Evolutionary conservation across 1,139 yeast species (phyloP), one percentile per base, ranked within the genome.

Genomic region (Yamadazyma conglobata): DNA sequence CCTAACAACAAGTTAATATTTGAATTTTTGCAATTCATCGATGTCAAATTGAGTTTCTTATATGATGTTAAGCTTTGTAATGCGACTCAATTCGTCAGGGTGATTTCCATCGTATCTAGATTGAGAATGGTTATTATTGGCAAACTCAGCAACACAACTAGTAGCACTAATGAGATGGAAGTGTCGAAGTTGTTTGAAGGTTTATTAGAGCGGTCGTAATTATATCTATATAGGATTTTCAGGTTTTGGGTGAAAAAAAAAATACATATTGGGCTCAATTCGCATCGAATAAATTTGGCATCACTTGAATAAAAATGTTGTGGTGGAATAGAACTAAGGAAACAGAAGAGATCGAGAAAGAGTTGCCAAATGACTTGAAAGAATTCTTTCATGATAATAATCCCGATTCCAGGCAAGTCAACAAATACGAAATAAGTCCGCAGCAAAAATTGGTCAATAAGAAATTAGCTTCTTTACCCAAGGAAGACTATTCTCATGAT

Each of bases 61-160:
- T 22, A 36, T 19, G 49, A 42, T 21, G 10, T 20, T n/a, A 28
- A 34, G 10, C 14, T 38, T 19, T 42, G 62, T 19, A 64, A 55
- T 35, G 46, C 51, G 10, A 75, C 81, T 0, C 78, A 73, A 33
- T 43, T 60, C 16, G 70, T 74, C 4, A 52, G 81, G 33, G 47
- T 71, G 24, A 45, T 55, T 8, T 73, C 78, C 0, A 66, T 74
- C 6, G 60, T 69, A 0, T 60, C 70, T 24, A 49, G 80, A 25
- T 49, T 76, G 26, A 49, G 79, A 32, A 46, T 69, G 13, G 40
- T 50, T 23, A 42, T 70, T 18, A 31, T 42, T 39, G 28, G 34
- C 14, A 25, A 38, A 29, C 17, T 28, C 27, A 13, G 32, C 29
- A 11, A 34, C 28, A 15, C 25, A 24, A 20, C 42, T 57, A 32